Evolutionary conservation across 2,329 filamentous ascomycete species (phyloP), one percentile per base, ranked within the genome.

Genomic region (Alternaria viburni): DNA sequence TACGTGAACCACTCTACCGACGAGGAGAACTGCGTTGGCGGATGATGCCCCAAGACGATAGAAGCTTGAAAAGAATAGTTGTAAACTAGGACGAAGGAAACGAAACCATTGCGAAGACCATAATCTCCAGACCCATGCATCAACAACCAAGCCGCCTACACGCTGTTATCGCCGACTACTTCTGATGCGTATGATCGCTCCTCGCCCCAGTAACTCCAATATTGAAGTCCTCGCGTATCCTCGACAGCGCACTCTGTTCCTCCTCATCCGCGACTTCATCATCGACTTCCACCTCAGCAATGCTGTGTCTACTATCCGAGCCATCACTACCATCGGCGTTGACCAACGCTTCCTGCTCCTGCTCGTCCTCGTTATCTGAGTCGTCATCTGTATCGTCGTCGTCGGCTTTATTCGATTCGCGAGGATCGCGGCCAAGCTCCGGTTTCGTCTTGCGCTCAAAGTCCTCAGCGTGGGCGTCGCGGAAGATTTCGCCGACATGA

Each of bases 401-500:
- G 2, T 77, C 75, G 15, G 76, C 72, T 13, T 76, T 74, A 19
- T 80, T 76, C 7, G 57, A 23, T 19, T 80, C 75, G 46, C 47
- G 57, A 57, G 61, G 69, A 55, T 62, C 70, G 52, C 55, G 74
- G 13, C 83, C 76, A 12, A 82, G 75, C 36, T 83, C 83, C 0
- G 85, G 84, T 26, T 83, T 86, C 66, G 88, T 86, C 77, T 88
- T 91, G 82, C 96, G 91, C 81, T 96, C 92, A 77, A 97, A 98
- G 81, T 98, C 95, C 78, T 97, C 91, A 64, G 88, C 91, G 78
- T 98, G 96, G 6, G 95, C 95, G 65, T 90, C 87, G 5, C 93
- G 91, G 69, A 97, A 85, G n/a, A 93, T 89, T 13, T 86, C 88
- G 6, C 87, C 88, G 12, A 90, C 85, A 1, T 86, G 81, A n/a